Evolutionary conservation across 1,284 basidiomycete genomes (phyloP), one percentile per base, ranked within the genome.

Genomic region (Veloboletus limbatus): DNA sequence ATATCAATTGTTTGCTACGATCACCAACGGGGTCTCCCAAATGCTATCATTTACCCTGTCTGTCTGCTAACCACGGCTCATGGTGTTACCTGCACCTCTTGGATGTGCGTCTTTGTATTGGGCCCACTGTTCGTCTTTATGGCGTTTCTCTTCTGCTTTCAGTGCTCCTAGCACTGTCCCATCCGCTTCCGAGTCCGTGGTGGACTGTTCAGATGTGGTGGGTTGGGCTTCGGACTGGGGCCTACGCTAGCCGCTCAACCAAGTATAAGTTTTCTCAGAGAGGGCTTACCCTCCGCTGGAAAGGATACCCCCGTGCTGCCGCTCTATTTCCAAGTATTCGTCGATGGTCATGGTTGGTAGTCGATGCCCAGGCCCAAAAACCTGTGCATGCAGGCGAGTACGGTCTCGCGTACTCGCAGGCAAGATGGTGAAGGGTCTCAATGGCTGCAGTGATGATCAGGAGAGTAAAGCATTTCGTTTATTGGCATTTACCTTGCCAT

Each of bases 341-440:
- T 99, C 96, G 55, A 99, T 84, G 1, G 88, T 81, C 97, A 99
- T 98, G 0, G 92, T 96, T 3, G 96, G 96, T 24, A 99, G 72
- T 18, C 88, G 79, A 65, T 97, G 83, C n/a, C 79, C 81, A 4
- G 91, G 80, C 13, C 85, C 79, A 70, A 98, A 99, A 3, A 98
- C 94, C 59, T 91, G 82, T 0, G 77, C 69, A 59, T 85, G 82
- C 8, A 96, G 60, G 24, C 83, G 77, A 34, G 85, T 76, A 43
- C 92, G 82, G 51, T 90, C 79, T 3, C 77, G 68, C 27, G 73
- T 69, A 20, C 78, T 76, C 2, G 85, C 78, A 2, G 92, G 90
- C n/a, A 97, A 73, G 52, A 97, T 93, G 0, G 88, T 94, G 67
- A 97, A 97, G 6, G 94, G 91, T 40, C 85, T 79, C 41, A 94